Base-by-base conservation (phyloP, 495 filamentous ascomycete species). In the Aspergillus ellipticus region DNA sequence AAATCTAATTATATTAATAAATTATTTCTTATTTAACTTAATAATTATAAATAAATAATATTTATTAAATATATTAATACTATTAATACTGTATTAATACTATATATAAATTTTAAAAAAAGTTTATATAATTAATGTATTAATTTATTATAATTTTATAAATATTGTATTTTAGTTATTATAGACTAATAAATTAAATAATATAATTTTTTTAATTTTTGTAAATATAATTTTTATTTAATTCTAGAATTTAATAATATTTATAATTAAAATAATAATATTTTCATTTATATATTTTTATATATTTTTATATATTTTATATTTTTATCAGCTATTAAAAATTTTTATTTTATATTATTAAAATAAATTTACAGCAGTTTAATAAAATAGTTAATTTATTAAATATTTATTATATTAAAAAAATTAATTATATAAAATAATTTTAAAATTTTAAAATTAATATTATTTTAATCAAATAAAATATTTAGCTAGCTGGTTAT, bases 161-260 rank as follows among this genome's bases (percentile, higher is more conserved):
- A 51, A 51, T 37, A 51, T 8, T 51, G 5, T 50, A 50, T 29
- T 33, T n/a, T n/a, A 42, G 16, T n/a, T 19, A 42, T n/a, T 42
- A 42, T 4, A n/a, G 16, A 42, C 16, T 5, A 5, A 5, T n/a
- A 13, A 13, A 42, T n/a, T 42, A n/a, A 13, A 42, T n/a, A n/a
- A 42, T 19, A n/a, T 42, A 42, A 5, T 42, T n/a, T 15, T 5
- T n/a, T 42, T 42, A n/a, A n/a, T n/a, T n/a, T n/a, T n/a, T n/a
- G n/a, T n/a, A n/a, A n/a, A n/a, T n/a, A n/a, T n/a, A n/a, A n/a
- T n/a, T n/a, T n/a, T n/a, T n/a, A n/a, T n/a, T n/a, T n/a, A n/a
- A n/a, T n/a, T n/a, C n/a, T n/a, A n/a, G n/a, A n/a, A n/a, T n/a
- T n/a, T n/a, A n/a, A n/a, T n/a, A n/a, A n/a, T n/a, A n/a, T n/a